Base-by-base conservation (phyloP, 371 early-diverging fungal species). In the Haplosporangium sp. region DNA sequence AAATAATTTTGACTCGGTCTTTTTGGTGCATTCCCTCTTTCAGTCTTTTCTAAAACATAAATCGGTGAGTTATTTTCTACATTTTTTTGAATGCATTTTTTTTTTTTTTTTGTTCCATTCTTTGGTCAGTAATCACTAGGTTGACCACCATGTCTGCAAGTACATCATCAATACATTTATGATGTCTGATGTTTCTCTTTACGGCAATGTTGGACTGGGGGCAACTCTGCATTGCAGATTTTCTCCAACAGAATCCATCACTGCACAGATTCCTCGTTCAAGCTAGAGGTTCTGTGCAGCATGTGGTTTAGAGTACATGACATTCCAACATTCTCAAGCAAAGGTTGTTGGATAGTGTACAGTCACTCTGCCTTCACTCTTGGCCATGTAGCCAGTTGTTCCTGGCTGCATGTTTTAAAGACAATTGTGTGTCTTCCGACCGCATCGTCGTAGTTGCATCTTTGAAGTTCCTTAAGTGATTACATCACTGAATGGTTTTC, bases 351-450 rank as follows among this genome's bases (percentile, higher is more conserved):
- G 60, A 60, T 60, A 40, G 60, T 60, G 60, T 60, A 39, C 60
- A 62, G 62, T 62, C 62, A 62, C 62, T 62, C 62, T 62, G 47
- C 62, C 47, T 62, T 13, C 62, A 45, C 62, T 61, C 42, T 9
- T 62, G 7, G 45, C 62, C 62, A 62, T 62, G 62, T 47, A 20
- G 42, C 47, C 62, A 38, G 61, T 11, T 61, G 57, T 35, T 4
- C 61, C 61, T 40, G 20, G 40, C 61, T 39, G 61, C 61, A 62
- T 62, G 62, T 47, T 62, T 62, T 62, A 47, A 62, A 62, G 62
- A 62, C 47, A 17, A 13, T 62, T 17, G 37, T 38, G 62, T 62
- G 62, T 47, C 42, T 19, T 20, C 45, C 27, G 62, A 47, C 62
- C 2, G 27, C 62, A 40, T 9, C 27, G 62, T 62, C 47, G 45